A percentile compares a stretch with the other conserved stretches of the same genome.
Conservation (phyloP, 345 rosid genomes). For the Gossypium sturtianum region DNA sequence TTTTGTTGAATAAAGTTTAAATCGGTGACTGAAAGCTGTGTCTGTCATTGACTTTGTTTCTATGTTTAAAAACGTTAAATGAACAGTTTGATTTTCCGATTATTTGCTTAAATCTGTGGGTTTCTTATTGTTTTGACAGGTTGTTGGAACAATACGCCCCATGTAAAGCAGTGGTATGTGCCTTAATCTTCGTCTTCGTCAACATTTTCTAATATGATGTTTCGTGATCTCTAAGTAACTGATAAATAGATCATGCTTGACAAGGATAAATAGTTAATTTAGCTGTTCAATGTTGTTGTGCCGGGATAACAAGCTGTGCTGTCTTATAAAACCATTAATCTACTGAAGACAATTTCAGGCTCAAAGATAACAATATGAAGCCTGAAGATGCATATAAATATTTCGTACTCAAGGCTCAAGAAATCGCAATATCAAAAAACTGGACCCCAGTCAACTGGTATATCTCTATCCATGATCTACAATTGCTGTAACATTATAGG, state of each 20-base stretch:
- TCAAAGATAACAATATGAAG: slow-evolving; percentile 55
- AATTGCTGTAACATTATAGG: background rate
- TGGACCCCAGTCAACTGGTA: slow-evolving; percentile 95
- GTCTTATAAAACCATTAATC: slow-evolving; percentile 1
- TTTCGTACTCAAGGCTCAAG: slow-evolving; percentile 80
- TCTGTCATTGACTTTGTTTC: background rate
- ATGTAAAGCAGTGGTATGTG: slow-evolving; percentile 68
- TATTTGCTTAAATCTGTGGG: background rate
- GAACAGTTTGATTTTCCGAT: background rate
- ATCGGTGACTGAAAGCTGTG: background rate
- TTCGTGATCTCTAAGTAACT: background rate
- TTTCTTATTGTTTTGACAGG: slow-evolving; percentile 35
- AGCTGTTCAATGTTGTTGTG: background rate
- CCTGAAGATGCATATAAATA: slow-evolving; percentile 61
- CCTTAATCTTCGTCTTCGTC: slow-evolving; percentile 13
- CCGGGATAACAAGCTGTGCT: background rate
- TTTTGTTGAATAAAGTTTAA: background rate
- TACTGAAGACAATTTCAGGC: slow-evolving; percentile 50
- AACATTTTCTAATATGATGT: background rate
- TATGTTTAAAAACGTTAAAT: background rate
- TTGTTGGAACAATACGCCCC: slow-evolving; percentile 80
- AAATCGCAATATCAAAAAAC: slow-evolving; percentile 64
- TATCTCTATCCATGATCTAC: background rate
- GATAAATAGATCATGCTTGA: background rate
- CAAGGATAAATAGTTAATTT: background rate